Percentiles rank a stretch among this genome's conserved stretches.
phyloP scores from a whole-genome alignment of 2,329 filamentous ascomycete genomes.

The Corynespora cassiicola region DNA sequence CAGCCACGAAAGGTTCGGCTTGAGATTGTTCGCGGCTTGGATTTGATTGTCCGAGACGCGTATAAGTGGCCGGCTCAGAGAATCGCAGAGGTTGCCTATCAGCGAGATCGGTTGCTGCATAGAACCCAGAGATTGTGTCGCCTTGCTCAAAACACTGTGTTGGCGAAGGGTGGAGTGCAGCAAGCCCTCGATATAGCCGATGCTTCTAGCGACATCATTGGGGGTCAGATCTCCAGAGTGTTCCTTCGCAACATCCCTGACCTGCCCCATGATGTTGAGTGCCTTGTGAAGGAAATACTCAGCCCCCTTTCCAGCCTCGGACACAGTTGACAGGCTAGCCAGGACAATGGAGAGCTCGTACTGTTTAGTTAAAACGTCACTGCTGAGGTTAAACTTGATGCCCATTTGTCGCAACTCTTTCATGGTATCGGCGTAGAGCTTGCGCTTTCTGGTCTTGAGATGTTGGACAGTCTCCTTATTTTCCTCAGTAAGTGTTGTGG shows the following conservation, averaged over 20 bases:
- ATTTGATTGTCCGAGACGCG: constrained; percentile 24
- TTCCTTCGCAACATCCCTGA: constrained; percentile 71
- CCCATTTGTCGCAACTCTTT: constrained; percentile 88
- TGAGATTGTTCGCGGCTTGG: constrained; percentile 16
- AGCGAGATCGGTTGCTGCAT: constrained; percentile 47
- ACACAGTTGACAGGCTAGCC: constrained; percentile 53
- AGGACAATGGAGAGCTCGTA: constrained; percentile 74
- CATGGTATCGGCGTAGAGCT: constrained; percentile 86
- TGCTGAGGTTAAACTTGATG: constrained; percentile 80
- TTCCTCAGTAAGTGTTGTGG: constrained; percentile 79
- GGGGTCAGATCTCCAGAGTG: constrained; percentile 86
- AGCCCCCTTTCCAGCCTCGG: constrained; percentile 46
- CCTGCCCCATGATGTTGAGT: constrained; percentile 73
- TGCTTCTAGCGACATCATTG: constrained; percentile 78
- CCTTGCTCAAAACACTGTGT: constrained; percentile 52
- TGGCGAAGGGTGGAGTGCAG: constrained; percentile 71
- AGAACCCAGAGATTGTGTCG: constrained; percentile 39
- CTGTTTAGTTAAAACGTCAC: constrained; percentile 75
- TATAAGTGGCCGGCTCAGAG: constrained; percentile 11
- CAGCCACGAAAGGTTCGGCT: constrained; percentile 63
- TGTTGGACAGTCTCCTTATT: constrained; percentile 86
- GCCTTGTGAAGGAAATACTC: constrained; percentile 82
- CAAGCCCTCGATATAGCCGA: constrained; percentile 86
- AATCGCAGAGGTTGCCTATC: constrained; percentile 33
- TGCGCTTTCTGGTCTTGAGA: constrained; percentile 87